These are phyloP conservation scores for Candida andamanensis DNA, from an alignment of 805 yeast species.

Conservation along the genomic window DNA sequence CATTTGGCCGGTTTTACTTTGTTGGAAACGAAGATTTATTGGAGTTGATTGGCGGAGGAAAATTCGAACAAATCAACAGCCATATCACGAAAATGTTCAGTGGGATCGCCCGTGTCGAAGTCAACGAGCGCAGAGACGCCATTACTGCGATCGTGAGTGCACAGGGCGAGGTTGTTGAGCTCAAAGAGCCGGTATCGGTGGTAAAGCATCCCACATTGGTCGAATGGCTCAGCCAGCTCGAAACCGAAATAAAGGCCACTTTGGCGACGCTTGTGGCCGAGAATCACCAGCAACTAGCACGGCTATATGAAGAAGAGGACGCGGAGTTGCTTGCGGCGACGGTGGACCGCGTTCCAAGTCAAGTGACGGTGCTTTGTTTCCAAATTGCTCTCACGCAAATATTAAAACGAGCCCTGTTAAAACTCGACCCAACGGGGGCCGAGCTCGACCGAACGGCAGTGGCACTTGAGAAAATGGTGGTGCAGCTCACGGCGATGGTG, in stretches of 20 bases:
- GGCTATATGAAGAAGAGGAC: neutral
- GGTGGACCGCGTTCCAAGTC: conserved; percentile 46
- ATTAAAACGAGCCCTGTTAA: conserved; percentile 31
- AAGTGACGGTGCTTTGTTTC: conserved; percentile 47
- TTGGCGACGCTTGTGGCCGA: conserved; percentile 30
- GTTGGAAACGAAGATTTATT: conserved; percentile 87
- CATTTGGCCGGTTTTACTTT: conserved; percentile 79
- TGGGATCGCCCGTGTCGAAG: conserved; percentile 47
- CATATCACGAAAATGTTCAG: conserved; percentile 70
- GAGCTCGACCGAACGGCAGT: neutral
- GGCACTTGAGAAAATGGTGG: neutral
- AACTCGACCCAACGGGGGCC: conserved; percentile 7
- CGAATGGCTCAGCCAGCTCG: conserved; percentile 62
- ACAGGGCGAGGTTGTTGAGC: conserved; percentile 54
- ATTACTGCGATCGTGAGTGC: conserved; percentile 52
- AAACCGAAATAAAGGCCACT: conserved; percentile 45
- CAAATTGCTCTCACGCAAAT: conserved; percentile 54
- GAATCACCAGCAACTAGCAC: neutral
- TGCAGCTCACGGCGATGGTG: neutral
- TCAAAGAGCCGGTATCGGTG: conserved; percentile 42
- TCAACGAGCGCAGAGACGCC: conserved; percentile 23
- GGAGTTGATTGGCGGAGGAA: conserved; percentile 70
- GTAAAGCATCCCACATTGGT: conserved; percentile 39
- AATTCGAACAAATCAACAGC: conserved; percentile 43
- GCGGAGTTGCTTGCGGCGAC: conserved; percentile 16